Base-by-base conservation (phyloP, 1,139 yeast genomes). In the Sugiyamaella japonica region DNA sequence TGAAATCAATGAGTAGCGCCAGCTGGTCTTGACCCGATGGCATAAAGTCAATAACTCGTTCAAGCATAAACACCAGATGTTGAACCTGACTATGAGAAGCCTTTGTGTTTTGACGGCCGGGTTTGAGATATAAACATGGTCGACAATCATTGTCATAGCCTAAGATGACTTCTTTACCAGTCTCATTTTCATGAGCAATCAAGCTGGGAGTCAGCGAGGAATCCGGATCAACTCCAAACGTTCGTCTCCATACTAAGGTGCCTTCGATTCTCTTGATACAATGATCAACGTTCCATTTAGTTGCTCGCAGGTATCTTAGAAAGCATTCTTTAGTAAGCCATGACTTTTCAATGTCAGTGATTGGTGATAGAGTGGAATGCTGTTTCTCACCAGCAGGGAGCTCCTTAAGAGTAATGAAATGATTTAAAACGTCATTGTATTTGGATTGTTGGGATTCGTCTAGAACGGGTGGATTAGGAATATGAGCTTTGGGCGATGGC, bases 11-110 rank as follows among this genome's bases (percentile, higher is more conserved):
- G 61, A 93, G 75, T 54, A 93, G 73, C 1, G 97, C 97, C 52
- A 91, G 76, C 34, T 93, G 86, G 67, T 90, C 98, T 71, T 91
- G 98, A 7, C 98, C 98, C 0, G 90, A 82, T 2, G 97, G 97
- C 97, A 91, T 91, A 70, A 83, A 85, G 67, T 89, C 95, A 53
- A 91, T 90, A 34, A 86, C 93, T 56, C 91, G 78, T 69, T 93
- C 99, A 61, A 93, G 77, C 89, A 86, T 87, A 73, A 79, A 93
- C 7, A 93, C 98, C 65, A 93, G 76, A 69, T 89, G 96, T 70
- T 93, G 95, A 8, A 93, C 96, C 68, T 93, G 99, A 63, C 87
- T 81, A 55, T 86, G 84, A 1, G 95, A 82, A 3, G 93, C 82
- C 63, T 88, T 83, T 12, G 99, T 93, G 72, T 93, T 93, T 69